Conservation (phyloP, 2,329 filamentous ascomycete genomes). For the Fusarium pininemorale region DNA sequence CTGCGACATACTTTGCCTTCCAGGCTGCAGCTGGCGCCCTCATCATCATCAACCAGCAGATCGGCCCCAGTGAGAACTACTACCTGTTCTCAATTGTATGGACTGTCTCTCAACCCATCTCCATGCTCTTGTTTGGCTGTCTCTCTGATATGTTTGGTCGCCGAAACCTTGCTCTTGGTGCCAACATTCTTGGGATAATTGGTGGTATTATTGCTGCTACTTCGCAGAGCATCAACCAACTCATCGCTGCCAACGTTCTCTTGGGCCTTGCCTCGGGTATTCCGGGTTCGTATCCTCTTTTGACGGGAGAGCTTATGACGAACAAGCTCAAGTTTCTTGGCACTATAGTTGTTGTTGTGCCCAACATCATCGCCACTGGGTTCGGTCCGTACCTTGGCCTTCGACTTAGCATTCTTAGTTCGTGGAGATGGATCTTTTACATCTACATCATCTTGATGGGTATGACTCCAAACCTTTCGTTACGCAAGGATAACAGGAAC, state of each 20-base stretch:
- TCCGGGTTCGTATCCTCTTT: neutral
- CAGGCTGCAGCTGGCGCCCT: neutral
- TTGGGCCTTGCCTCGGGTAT: neutral
- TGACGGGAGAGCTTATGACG: neutral
- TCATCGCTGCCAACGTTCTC: neutral
- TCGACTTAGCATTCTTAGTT: neutral
- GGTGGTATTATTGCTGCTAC: neutral
- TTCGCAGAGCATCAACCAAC: neutral
- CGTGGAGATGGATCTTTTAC: neutral
- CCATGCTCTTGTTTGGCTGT: neutral
- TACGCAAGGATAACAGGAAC: no score
- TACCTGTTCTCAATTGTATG: neutral
- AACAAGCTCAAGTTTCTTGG: neutral
- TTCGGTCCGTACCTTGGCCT: neutral
- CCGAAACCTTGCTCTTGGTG: neutral
- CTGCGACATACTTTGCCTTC: neutral
- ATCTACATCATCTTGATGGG: neutral
- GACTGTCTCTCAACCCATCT: neutral
- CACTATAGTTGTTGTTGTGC: neutral
- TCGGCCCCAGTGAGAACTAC: neutral
- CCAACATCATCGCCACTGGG: neutral
- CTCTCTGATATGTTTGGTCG: neutral
- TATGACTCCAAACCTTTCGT: no score
- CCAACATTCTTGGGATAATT: neutral
- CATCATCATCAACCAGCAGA: neutral